phyloP scores from a whole-genome alignment of 768 basidiomycete species.

The Leucogyrophana mollusca region DNA sequence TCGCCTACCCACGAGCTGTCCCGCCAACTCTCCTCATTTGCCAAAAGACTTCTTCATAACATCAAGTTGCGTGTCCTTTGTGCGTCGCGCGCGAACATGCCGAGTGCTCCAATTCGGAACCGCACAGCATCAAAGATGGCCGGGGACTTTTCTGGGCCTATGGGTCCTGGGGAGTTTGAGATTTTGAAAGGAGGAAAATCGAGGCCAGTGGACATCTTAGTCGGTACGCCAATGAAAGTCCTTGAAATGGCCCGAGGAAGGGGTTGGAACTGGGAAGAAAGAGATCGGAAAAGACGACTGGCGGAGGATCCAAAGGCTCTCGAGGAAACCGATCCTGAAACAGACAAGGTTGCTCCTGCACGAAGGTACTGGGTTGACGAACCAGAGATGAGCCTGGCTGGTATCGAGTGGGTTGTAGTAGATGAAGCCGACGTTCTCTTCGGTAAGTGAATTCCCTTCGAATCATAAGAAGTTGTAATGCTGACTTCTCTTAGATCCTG shows the following conservation, averaged over 20 bases:
- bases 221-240: slow-evolving; percentile 65
- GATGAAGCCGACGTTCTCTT: slow-evolving; percentile 93
- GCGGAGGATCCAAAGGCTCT: slow-evolving; percentile 21
- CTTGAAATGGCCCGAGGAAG: slow-evolving; percentile 57
- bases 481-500: too few species aligned
- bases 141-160: slow-evolving; percentile 24
- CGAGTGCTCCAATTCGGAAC: slow-evolving; percentile 21
- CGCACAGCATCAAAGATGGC: slow-evolving; percentile 52
- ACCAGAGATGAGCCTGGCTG: slow-evolving; percentile 60
- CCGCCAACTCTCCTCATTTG: slow-evolving; percentile 72
- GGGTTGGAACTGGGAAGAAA: slow-evolving; percentile 49
- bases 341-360: slow-evolving; percentile 19
- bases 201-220: slow-evolving; percentile 49
- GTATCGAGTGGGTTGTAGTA: slow-evolving; percentile 85
- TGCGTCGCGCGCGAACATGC: slow-evolving; percentile 58
- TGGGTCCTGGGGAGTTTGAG: slow-evolving; percentile 22
- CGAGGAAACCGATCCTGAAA: slow-evolving; percentile 20
- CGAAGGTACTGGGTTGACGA: slow-evolving; percentile 43
- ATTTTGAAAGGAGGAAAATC: slow-evolving; percentile 18
- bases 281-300: slow-evolving; percentile 21
- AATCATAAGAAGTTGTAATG: neutral
- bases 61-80: slow-evolving; percentile 77
- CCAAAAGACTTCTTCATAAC: slow-evolving; percentile 72
- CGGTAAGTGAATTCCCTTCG: too few species aligned
- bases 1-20: slow-evolving; percentile 90